phyloP scores from a whole-genome alignment of 2,329 filamentous ascomycete genomes.

The Aspergillus quadrilineatus region DNA sequence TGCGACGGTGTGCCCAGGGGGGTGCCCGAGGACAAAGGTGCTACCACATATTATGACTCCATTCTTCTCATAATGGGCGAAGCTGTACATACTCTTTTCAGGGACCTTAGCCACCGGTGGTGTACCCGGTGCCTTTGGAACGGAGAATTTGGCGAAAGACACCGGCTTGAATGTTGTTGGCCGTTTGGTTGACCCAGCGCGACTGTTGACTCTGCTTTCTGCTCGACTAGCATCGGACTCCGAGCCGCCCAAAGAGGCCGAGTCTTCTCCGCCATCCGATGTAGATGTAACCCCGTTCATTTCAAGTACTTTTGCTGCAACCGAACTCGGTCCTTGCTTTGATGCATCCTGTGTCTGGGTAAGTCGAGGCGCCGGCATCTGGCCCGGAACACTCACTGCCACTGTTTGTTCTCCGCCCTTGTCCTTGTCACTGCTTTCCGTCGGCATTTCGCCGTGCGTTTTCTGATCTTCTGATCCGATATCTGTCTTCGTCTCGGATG shows the following conservation, averaged over 20 bases:
- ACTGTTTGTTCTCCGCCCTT: conserved; percentile 26
- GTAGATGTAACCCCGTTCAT: conserved; percentile 39
- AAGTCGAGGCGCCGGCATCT: conserved; percentile 20
- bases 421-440: conserved; percentile 24
- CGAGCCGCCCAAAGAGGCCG: conserved; percentile 52
- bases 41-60: conserved; percentile 22
- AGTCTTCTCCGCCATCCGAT: conserved; percentile 41
- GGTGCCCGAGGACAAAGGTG: conserved; percentile 38
- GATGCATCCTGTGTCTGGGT: conserved; percentile 27
- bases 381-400: conserved; percentile 31
- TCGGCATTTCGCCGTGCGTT: conserved; percentile 18
- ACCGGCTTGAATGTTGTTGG: conserved; percentile 64
- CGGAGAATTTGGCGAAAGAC: conserved; percentile 65
- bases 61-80: neutral
- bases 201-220: conserved; percentile 46
- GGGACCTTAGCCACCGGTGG: conserved; percentile 51
- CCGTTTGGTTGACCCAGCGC: conserved; percentile 59
- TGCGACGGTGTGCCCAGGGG: conserved; percentile 42
- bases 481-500: conserved; percentile 28
- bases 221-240: conserved; percentile 63
- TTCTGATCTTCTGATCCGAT: conserved; percentile 26
- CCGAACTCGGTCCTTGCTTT: conserved; percentile 32
- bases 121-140: conserved; percentile 61
- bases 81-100: conserved; percentile 53
- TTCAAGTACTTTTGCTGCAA: conserved; percentile 39